These are phyloP conservation scores for Pleurotus eryngii DNA, from an alignment of 768 basidiomycete species.

Conservation along the genomic window DNA sequence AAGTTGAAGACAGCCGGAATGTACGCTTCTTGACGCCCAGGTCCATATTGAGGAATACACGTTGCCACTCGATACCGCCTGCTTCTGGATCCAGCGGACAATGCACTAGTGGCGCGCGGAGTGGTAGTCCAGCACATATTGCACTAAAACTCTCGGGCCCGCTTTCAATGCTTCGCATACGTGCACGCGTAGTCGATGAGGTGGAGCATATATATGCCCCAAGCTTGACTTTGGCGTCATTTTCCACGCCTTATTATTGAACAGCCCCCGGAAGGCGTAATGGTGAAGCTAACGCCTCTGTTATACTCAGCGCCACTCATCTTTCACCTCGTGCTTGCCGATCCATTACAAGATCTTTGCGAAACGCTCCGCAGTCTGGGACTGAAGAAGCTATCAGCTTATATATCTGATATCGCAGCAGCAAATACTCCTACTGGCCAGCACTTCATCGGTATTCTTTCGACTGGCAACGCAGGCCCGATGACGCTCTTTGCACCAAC, in stretches of 20 bases:
- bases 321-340: slow-evolving; percentile 25
- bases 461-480: slow-evolving; percentile 29
- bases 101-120: not conserved
- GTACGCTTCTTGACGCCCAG: slow-evolving; percentile 7
- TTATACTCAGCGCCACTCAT: slow-evolving; percentile 17
- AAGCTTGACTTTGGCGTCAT: not conserved
- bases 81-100: not conserved
- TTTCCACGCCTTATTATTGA: not conserved
- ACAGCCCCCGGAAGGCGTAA: not conserved
- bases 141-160: not conserved
- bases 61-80: not conserved
- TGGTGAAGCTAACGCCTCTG: slow-evolving; percentile 6
- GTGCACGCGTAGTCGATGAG: not conserved
- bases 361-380: slow-evolving; percentile 35
- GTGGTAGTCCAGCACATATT: not conserved
- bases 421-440: slow-evolving; percentile 36
- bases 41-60: not conserved
- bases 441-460: slow-evolving; percentile 38
- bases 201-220: slow-evolving; percentile 1
- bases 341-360: slow-evolving; percentile 26
- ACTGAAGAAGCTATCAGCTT: slow-evolving; percentile 38
- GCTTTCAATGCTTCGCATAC: not conserved
- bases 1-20: slow-evolving; percentile 3
- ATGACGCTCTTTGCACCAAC: slow-evolving; percentile 57
- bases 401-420: slow-evolving; percentile 36